A percentile compares a stretch with the other conserved stretches of the same genome.
Conservation (phyloP, 2,329 filamentous ascomycete genomes). For the Phialophora expanda region DNA sequence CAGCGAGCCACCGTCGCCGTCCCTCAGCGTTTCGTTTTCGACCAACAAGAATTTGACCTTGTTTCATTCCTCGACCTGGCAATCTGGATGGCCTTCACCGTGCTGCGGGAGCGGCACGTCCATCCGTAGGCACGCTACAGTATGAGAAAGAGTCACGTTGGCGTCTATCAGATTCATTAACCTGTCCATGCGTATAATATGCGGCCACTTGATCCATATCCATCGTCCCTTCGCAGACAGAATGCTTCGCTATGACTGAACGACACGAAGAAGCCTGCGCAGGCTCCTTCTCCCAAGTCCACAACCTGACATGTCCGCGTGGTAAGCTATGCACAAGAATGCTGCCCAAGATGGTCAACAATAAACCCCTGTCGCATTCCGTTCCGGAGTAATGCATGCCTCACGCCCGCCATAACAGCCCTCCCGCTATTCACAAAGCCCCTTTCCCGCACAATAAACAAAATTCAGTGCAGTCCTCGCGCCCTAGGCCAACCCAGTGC, state of each 20-base stretch:
- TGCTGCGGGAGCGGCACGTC: not conserved
- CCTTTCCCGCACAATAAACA: not conserved
- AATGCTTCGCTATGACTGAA: conserved; percentile 10
- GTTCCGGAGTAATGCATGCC: conserved; percentile 6
- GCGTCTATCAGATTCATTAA: conserved; percentile 1
- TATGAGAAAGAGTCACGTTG: not conserved
- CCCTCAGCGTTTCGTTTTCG: not conserved
- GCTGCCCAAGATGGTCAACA: not conserved
- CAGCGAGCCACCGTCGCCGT: not conserved
- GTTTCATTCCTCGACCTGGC: not conserved
- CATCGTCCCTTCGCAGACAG: conserved; percentile 2
- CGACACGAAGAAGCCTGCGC: not conserved
- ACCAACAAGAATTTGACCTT: not conserved
- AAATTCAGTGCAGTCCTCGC: conserved; percentile 1
- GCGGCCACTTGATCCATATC: not conserved
- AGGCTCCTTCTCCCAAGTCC: not conserved
- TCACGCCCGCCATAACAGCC: conserved; percentile 2
- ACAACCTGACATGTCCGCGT: not conserved
- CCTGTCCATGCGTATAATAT: not conserved
- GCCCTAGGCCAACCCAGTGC: not conserved
- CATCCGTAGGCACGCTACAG: not conserved
- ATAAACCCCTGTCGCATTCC: not conserved
- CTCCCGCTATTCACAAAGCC: not conserved
- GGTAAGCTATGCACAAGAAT: not conserved
- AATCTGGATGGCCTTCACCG: not conserved